Conservation (phyloP, 345 rosid genomes). For the Linum usitatissimum region DNA sequence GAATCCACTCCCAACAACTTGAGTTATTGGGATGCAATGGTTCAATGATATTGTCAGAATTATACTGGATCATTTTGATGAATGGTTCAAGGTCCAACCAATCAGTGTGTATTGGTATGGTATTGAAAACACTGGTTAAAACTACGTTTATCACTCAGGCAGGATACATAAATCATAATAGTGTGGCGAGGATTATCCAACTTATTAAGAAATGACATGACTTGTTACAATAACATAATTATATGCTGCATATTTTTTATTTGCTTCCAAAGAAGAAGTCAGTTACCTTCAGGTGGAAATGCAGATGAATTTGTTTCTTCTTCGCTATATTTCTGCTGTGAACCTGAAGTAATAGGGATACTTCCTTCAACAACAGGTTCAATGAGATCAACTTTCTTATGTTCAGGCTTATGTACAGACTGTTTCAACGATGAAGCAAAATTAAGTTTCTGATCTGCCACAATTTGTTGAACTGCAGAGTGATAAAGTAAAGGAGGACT, state of each 20-base stretch:
- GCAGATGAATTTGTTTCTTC: constrained; percentile 28
- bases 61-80: no score
- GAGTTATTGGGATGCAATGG: no score
- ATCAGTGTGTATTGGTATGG: no score
- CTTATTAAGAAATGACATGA: no score
- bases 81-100: no score
- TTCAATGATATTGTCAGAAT: no score
- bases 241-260: no score
- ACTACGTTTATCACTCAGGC: no score
- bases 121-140: background rate
- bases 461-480: background rate
- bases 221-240: no score
- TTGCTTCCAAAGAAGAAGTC: background rate
- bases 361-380: constrained; percentile 13
- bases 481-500: constrained; percentile 12
- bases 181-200: background rate
- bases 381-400: constrained; percentile 22
- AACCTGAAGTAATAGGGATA: background rate
- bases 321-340: constrained; percentile 18
- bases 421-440: constrained; percentile 21
- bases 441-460: background rate
- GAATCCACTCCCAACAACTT: no score
- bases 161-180: no score
- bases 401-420: constrained; percentile 25
- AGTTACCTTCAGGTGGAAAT: constrained; percentile 42